Base-by-base conservation (phyloP, 352 stramenopile species). In the Phytophthora citrophthora region DNA sequence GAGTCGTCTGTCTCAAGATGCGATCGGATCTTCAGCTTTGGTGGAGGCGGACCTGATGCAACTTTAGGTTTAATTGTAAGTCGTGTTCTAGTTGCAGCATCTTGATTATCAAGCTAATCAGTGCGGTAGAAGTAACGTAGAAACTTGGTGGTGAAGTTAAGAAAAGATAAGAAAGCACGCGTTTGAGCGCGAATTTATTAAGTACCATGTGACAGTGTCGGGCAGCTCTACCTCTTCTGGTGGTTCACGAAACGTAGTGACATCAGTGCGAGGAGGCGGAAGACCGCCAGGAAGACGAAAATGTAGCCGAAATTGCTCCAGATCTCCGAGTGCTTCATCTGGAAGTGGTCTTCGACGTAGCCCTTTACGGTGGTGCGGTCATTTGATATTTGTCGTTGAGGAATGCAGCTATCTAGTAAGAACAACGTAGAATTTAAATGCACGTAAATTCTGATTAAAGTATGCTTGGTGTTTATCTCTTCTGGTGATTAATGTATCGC, bases 401-500 rank as follows among this genome's bases (percentile, higher is more conserved):
- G n/a, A n/a, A n/a, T n/a, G n/a, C n/a, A n/a, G n/a, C n/a, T n/a
- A 20, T 20, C 20, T 29, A 32, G 8, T 32, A 32, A 32, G 7
- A 11, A 11, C 8, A 11, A 11, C 29, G 29, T 32, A 32, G 29
- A 32, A 32, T 29, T 8, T 29, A 7, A 29, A 29, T 29, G 26
- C 20, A 20, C 26, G 26, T 29, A 29, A 8, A 29, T 29, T 20
- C 20, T 29, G 7, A 29, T 29, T 29, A 29, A 29, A 29, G 26
- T 7, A 5, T 8, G 26, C 26, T 6, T 29, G 20, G 26, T 11
- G 2, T 20, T 56, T 79, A 76, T 58, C 63, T 55, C 54, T 74
- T 76, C 47, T 80, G 72, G 51, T 76, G 68, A 46, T 75, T 77
- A n/a, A 80, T 45, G 29, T 67, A 76, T 9, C 66, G 68, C 48